Base-by-base conservation (phyloP, 306 rosid genomes). In the Purshia tridentata region DNA sequence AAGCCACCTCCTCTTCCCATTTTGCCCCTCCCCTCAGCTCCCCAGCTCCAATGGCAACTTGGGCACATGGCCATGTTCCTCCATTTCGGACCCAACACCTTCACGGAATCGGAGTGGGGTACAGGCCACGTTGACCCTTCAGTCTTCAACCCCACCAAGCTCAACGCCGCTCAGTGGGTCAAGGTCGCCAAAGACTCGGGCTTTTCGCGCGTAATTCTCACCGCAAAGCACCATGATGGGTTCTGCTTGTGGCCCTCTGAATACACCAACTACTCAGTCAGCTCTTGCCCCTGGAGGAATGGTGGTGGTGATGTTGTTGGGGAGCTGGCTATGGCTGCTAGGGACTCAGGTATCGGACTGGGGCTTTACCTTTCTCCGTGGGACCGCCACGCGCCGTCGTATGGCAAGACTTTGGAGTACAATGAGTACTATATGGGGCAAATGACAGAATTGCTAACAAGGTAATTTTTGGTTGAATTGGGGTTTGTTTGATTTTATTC, bases 291-390 rank as follows among this genome's bases (percentile, higher is more conserved):
- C 6, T 93, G 97, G 98, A 87, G 77, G 65, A 72, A 78, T 20
- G 96, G 94, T 6, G 50, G n/a, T 6, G 97, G 96, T 48, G 96
- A 91, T 75, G 92, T 93, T 29, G 88, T 93, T 15, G 86, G 81
- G 1, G 98, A 89, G 5, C 75, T 93, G 41, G 88, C 94, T 4
- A 69, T 62, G 65, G 96, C 97, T 12, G 97, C 97, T 11, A 77
- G 23, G 64, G 81, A 80, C 8, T 94, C 87, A 1, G 92, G 94
- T 49, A 45, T 93, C 54, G 92, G 82, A 0, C 23, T 93, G 49
- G 98, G 98, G 15, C 64, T 93, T 64, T 93, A 93, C 51, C 94
- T 93, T 39, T 93, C 96, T n/a, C 98, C 97, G 3, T 93, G 98
- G 98, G 98, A 93, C 82, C 91, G 98, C 1, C 98, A 93, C 71